A percentile compares a stretch with the other conserved stretches of the same genome.
These are phyloP conservation scores for Atkinsonella hypoxylon DNA, from an alignment of 2,329 filamentous ascomycete genomes.

Conservation along the genomic window DNA sequence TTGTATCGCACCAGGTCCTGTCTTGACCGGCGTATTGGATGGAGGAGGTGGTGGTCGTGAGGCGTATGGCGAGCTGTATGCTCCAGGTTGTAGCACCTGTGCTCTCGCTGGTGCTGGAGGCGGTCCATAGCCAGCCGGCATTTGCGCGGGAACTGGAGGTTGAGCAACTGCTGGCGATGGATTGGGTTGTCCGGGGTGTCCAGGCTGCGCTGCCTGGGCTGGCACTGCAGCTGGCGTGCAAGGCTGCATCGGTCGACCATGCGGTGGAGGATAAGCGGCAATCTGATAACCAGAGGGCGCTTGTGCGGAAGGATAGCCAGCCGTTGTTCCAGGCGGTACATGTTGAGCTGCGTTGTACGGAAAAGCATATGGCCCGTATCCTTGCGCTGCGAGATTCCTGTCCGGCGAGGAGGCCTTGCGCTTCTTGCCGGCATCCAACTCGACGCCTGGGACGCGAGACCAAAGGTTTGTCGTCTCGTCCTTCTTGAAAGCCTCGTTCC, in stretches of 20 bases:
- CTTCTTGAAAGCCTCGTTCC: slow-evolving; percentile 49
- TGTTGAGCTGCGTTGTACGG: slow-evolving; percentile 23
- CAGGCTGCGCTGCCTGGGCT: slow-evolving; percentile 13
- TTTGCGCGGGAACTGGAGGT: slow-evolving; percentile 22
- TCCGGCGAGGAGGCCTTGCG: slow-evolving; percentile 43
- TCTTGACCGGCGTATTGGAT: slow-evolving; percentile 16
- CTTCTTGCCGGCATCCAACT: slow-evolving; percentile 50
- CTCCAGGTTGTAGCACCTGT: slow-evolving; percentile 18
- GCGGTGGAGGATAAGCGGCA: slow-evolving; percentile 20
- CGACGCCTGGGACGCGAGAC: slow-evolving; percentile 45
- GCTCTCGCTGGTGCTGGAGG: slow-evolving; percentile 24
- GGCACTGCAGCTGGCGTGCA: slow-evolving; percentile 10
- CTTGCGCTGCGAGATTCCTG: slow-evolving; percentile 27
- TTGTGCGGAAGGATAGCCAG: slow-evolving; percentile 22
- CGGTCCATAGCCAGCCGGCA: slow-evolving; percentile 22
- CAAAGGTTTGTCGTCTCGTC: slow-evolving; percentile 44
- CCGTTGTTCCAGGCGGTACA: slow-evolving; percentile 19
- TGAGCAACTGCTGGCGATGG: slow-evolving; percentile 13
- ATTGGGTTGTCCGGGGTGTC: slow-evolving; percentile 14
- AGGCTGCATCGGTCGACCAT: slow-evolving; percentile 18
- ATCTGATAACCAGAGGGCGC: slow-evolving; percentile 22
- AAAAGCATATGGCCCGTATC: slow-evolving; percentile 25
- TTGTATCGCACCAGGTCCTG: slow-evolving; percentile 15
- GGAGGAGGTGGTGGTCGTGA: slow-evolving; percentile 21
- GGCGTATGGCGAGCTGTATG: slow-evolving; percentile 27